Evolutionary conservation across 2,329 filamentous ascomycete genomes (phyloP).

Genomic region (Ascochyta clinopodiicola): DNA sequence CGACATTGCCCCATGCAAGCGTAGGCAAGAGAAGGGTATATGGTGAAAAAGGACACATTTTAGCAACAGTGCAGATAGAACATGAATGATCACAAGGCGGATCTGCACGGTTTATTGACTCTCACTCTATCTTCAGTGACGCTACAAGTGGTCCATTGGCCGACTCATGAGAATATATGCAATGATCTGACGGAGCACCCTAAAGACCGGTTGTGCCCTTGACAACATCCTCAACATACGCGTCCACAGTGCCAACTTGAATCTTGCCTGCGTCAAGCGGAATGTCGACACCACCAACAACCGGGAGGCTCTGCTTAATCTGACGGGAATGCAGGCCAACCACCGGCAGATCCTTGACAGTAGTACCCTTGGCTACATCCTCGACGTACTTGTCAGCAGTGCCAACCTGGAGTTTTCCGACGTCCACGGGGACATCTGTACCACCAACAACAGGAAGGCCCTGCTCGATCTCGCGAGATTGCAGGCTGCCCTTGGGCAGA

Average conservation of each 20-base stretch:
- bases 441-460: background rate
- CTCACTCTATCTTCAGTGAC: background rate
- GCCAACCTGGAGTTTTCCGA: background rate
- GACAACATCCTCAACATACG: slow-evolving; percentile 1
- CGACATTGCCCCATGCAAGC: no score
- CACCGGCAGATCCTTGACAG: background rate
- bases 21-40: no score
- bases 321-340: background rate
- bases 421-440: slow-evolving; percentile 1
- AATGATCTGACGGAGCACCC: background rate
- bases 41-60: no score
- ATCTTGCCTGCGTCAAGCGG: slow-evolving; percentile 9
- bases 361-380: background rate
- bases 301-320: slow-evolving; percentile 3
- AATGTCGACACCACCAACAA: slow-evolving; percentile 2
- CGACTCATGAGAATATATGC: background rate
- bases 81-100: background rate
- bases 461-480: slow-evolving; percentile 7
- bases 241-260: slow-evolving; percentile 8
- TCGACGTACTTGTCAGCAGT: slow-evolving; percentile 6
- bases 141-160: background rate
- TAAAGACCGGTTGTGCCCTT: slow-evolving; percentile 5
- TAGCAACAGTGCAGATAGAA: no score
- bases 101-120: background rate
- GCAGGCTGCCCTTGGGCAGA: background rate